Evolutionary conservation across 352 stramenopile species (phyloP), one percentile per base, ranked within the genome.

Genomic region (Detonula confervacea): DNA sequence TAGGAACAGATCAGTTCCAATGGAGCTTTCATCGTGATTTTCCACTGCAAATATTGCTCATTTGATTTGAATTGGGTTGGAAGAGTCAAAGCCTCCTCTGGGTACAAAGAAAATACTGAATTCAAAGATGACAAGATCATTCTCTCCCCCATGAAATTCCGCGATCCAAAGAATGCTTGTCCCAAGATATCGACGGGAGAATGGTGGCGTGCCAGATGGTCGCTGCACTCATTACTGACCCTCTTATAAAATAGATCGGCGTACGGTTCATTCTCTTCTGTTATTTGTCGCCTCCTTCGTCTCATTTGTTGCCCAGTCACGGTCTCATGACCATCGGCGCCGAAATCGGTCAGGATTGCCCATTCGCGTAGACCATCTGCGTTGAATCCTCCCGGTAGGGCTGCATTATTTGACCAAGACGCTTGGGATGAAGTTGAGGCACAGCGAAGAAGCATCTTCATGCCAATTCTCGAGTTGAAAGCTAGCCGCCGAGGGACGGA

Each of bases 111-210:
- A 54, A 75, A 37, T 8, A 64, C 0, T 8, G 55, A 65, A 47
- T 66, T 69, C 25, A 79, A 47, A 61, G 75, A 51, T n/a, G 52
- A 46, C 24, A 84, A 56, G 22, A 80, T 16, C 8, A 66, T 47
- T 24, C 49, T 71, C 51, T 84, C 77, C 30, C 44, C 29, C 18
- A 69, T 46, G 30, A 84, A 84, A 52, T 37, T 44, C 1, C 42
- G 67, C 18, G 77, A 84, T 66, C 77, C 77, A 44, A 84, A 84
- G 52, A 80, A 84, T 54, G 77, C 69, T 42, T 52, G 24, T 16
- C 56, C 64, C 29, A 84, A 66, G 5, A 65, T 18, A 69, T 66
- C 52, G 11, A 70, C 77, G 6, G 77, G 69, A 77, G 47, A 63
- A 46, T 33, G 57, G 16, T 73, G 63, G 2, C 16, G 4, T 70